phyloP scores from a whole-genome alignment of 495 filamentous ascomycete genomes.

The Chaetomidium leptoderma region DNA sequence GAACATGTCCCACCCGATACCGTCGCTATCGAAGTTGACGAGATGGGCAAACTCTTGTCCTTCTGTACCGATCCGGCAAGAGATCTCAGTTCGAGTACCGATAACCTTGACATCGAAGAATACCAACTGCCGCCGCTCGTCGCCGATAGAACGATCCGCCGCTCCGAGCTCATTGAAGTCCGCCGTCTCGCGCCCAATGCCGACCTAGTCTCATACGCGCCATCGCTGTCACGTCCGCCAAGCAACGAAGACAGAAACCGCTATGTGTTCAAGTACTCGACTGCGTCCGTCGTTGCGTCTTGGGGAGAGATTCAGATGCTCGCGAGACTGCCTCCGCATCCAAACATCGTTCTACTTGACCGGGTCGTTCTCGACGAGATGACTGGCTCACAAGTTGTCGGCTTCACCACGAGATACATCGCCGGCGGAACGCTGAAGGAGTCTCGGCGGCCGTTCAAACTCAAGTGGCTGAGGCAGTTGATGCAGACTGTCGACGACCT shows the following conservation, averaged over 20 bases:
- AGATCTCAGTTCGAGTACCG: too few species aligned
- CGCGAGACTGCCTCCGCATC: slow-evolving; percentile 16
- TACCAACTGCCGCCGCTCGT: too few species aligned
- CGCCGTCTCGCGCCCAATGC: not conserved
- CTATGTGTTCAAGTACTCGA: not conserved
- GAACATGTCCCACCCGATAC: too few species aligned
- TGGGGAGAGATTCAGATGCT: slow-evolving; percentile 11
- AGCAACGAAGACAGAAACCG: too few species aligned
- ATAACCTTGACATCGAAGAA: too few species aligned
- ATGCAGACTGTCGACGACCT: slow-evolving; percentile 38
- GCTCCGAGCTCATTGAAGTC: not conserved
- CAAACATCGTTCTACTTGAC: slow-evolving; percentile 37
- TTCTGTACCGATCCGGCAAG: too few species aligned
- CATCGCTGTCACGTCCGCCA: not conserved
- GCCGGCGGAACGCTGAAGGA: slow-evolving; percentile 31
- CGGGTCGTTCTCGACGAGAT: slow-evolving; percentile 36
- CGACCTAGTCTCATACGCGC: not conserved
- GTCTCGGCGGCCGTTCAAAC: slow-evolving; percentile 25
- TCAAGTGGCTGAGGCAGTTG: slow-evolving; percentile 40
- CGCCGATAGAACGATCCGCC: too few species aligned
- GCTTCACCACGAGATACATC: slow-evolving; percentile 40
- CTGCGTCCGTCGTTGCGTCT: not conserved
- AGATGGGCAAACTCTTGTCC: too few species aligned
- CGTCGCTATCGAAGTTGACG: too few species aligned
- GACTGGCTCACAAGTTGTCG: slow-evolving; percentile 32